phyloP scores from a whole-genome alignment of 805 yeast genomes.

The Candida oleophila region DNA sequence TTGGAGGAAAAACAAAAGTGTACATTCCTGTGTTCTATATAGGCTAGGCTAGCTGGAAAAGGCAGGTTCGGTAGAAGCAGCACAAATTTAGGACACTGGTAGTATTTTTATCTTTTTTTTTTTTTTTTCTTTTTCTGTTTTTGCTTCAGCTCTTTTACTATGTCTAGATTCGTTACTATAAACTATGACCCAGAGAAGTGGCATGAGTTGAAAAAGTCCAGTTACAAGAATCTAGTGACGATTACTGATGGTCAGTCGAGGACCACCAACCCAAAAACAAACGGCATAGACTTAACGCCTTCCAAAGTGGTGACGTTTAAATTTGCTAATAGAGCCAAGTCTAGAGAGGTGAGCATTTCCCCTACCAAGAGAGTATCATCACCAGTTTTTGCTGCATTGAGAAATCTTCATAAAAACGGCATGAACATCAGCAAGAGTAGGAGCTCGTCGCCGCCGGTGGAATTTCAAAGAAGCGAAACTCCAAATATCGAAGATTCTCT shows the following conservation, averaged over 20 bases:
- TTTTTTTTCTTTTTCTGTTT: neutral
- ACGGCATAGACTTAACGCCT: conserved; percentile 1
- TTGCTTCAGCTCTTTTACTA: neutral
- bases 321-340: conserved; percentile 2
- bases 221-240: neutral
- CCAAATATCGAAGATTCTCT: conserved; percentile 1
- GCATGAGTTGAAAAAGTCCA: neutral
- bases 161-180: conserved; percentile 11
- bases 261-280: neutral
- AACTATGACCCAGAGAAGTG: conserved; percentile 11
- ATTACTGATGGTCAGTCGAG: neutral
- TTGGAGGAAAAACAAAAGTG: no score
- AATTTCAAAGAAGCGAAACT: neutral
- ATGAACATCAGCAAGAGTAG: neutral
- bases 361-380: neutral
- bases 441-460: neutral
- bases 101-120: no score
- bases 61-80: neutral
- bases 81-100: no score
- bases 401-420: neutral
- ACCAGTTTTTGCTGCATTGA: neutral
- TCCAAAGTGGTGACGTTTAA: conserved; percentile 4
- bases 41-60: neutral
- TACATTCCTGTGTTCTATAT: neutral
- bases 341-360: conserved; percentile 1